These are phyloP conservation scores for Sordariomycetes sp. DNA, from an alignment of 2,329 filamentous ascomycete genomes.

Conservation along the genomic window DNA sequence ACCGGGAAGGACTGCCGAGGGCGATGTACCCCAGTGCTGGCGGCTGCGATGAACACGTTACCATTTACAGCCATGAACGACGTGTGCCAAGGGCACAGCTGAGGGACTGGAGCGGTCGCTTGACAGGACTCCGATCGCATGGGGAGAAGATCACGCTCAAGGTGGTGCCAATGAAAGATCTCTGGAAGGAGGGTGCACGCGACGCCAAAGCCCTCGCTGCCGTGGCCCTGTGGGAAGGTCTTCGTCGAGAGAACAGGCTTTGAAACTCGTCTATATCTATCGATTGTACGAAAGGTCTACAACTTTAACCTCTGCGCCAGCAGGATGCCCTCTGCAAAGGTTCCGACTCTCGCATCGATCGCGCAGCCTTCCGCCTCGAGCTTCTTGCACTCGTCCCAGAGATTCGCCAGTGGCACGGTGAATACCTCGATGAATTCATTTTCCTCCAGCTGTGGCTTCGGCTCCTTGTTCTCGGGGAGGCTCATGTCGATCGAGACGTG, in stretches of 20 bases:
- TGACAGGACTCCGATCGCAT: conserved; percentile 47
- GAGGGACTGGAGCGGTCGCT: conserved; percentile 43
- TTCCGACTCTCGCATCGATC: conserved; percentile 71
- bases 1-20: conserved; percentile 25
- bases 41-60: conserved; percentile 52
- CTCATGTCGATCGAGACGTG: conserved; percentile 66
- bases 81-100: conserved; percentile 39
- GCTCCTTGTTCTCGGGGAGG: conserved; percentile 59
- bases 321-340: conserved; percentile 70
- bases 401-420: conserved; percentile 49
- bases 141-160: conserved; percentile 56
- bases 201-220: conserved; percentile 53
- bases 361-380: conserved; percentile 65
- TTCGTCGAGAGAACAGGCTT: conserved; percentile 37
- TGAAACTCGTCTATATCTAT: conserved; percentile 10
- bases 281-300: conserved; percentile 8
- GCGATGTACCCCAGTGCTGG: conserved; percentile 51
- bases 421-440: conserved; percentile 80
- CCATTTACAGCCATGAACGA: conserved; percentile 47
- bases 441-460: conserved; percentile 63
- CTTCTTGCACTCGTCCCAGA: conserved; percentile 58
- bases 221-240: conserved; percentile 47
- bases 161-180: conserved; percentile 43
- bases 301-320: conserved; percentile 51
- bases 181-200: conserved; percentile 47